A percentile compares a stretch with the other conserved stretches of the same genome.
These are phyloP conservation scores for Penicillium tannophilum DNA, from an alignment of 495 filamentous ascomycete genomes.

Conservation along the genomic window DNA sequence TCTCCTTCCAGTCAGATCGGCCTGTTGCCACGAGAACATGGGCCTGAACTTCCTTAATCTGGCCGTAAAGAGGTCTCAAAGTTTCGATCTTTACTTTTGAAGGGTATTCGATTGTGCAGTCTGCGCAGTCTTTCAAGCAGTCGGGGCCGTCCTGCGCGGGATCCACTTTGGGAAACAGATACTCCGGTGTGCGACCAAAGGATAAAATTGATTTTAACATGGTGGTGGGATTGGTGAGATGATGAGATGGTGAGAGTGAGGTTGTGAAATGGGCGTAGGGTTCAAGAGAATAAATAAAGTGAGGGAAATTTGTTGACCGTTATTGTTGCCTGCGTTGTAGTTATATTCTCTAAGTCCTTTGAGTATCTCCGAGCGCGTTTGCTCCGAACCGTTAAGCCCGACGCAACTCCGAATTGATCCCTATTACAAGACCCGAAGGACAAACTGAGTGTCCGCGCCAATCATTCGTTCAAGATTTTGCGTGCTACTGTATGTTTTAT, in stretches of 20 bases:
- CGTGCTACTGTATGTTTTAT: background rate
- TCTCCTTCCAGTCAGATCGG: slow-evolving; percentile 86
- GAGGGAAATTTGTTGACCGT: background rate
- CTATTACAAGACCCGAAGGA: background rate
- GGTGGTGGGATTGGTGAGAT: background rate
- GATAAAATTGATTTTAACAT: slow-evolving; percentile 46
- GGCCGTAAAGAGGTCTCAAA: slow-evolving; percentile 74
- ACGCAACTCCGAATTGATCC: slow-evolving; percentile 3
- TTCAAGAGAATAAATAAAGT: background rate
- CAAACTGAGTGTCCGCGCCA: background rate
- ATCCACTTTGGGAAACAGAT: slow-evolving; percentile 58
- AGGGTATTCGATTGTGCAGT: slow-evolving; percentile 75
- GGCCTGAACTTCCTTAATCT: slow-evolving; percentile 80
- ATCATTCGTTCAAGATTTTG: background rate
- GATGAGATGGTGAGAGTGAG: background rate
- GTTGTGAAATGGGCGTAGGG: background rate
- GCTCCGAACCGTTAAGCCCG: slow-evolving; percentile 17
- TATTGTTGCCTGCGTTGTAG: slow-evolving; percentile 5
- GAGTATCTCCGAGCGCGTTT: slow-evolving; percentile 17
- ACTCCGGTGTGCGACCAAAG: slow-evolving; percentile 30
- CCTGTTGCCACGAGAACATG: slow-evolving; percentile 92
- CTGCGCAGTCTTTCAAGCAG: slow-evolving; percentile 82
- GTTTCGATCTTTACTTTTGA: slow-evolving; percentile 73
- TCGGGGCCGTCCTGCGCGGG: slow-evolving; percentile 76
- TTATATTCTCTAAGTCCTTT: slow-evolving; percentile 11